Evolutionary conservation across 768 basidiomycete genomes (phyloP), one percentile per base, ranked within the genome.

Genomic region (Arthromyces matolae): DNA sequence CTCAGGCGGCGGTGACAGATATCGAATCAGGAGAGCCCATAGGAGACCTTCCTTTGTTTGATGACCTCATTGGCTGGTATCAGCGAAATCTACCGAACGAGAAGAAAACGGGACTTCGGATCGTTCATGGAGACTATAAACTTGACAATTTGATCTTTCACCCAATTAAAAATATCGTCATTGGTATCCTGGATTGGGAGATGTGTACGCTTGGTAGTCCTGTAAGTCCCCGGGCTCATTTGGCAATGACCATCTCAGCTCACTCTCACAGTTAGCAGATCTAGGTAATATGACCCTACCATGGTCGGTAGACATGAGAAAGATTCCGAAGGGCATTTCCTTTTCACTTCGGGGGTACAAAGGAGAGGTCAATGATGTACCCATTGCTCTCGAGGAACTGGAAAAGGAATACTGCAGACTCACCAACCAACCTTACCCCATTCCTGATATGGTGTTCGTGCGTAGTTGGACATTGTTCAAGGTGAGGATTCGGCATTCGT

Each of bases 91-190:
- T 90, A 22, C 93, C 91, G 2, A 80, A 90, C 58, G 92, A 94
- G 67, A 70, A 62, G 52, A 81, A 81, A 62, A 78, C 77, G 1
- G 90, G 89, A 1, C 71, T 79, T 45, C 82, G 89, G n/a, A 83
- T 99, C 53, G 93, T 98, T 5, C 95, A 98, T 62, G 95, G 95
- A 22, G 95, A 99, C 66, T 98, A 90, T 64, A 99, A 99, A 65
- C 73, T 95, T n/a, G 95, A 99, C 67, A 99, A 99, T 64, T 64
- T 99, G 54, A 78, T 97, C 53, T 98, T 96, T 68, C 94, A 98
- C 57, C 86, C 88, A 0, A 90, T 84, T 0, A 86, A 97, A 66
- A 91, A 93, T 51, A 75, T 79, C 33, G 93, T 98, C 3, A 93
- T 98, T 53, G 96, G 92, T 5, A 92, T 99, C 31, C 67, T 99